Evolutionary conservation across 2,329 filamentous ascomycete species (phyloP).

Genomic region (Microsporum canis): DNA sequence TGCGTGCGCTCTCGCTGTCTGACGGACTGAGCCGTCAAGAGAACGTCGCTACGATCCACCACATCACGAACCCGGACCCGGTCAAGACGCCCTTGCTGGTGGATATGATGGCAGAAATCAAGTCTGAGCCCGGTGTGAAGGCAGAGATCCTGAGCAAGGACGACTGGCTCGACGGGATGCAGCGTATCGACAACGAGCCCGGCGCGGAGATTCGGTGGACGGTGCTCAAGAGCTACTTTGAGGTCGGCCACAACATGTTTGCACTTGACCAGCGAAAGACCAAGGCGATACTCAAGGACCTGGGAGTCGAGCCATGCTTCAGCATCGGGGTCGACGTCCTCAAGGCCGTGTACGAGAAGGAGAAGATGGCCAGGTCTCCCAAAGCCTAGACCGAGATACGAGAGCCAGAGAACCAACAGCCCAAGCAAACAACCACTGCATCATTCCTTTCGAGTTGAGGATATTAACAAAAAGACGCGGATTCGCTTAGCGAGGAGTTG

Average conservation of each 20-base stretch:
- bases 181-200: slow-evolving; percentile 1
- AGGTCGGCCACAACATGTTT: slow-evolving; percentile 10
- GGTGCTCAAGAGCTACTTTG: slow-evolving; percentile 8
- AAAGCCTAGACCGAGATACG: neutral
- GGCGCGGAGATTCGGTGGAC: slow-evolving; percentile 7
- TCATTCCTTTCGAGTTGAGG: neutral
- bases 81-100: slow-evolving; percentile 3
- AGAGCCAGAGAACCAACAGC: slow-evolving; percentile 2
- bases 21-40: neutral
- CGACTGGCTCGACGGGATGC: slow-evolving; percentile 3
- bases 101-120: slow-evolving; percentile 6
- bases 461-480: neutral
- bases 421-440: neutral
- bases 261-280: slow-evolving; percentile 10
- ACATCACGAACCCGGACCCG: slow-evolving; percentile 9
- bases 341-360: slow-evolving; percentile 7
- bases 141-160: neutral
- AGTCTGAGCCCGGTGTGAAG: neutral
- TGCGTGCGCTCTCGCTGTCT: neutral
- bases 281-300: slow-evolving; percentile 5
- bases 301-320: slow-evolving; percentile 9
- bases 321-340: slow-evolving; percentile 6
- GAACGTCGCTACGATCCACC: slow-evolving; percentile 2
- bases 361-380: neutral
- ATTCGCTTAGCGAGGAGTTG: slow-evolving; percentile 1